Evolutionary conservation across 1,284 basidiomycete genomes (phyloP).

Genomic region (Leccinum fallax): DNA sequence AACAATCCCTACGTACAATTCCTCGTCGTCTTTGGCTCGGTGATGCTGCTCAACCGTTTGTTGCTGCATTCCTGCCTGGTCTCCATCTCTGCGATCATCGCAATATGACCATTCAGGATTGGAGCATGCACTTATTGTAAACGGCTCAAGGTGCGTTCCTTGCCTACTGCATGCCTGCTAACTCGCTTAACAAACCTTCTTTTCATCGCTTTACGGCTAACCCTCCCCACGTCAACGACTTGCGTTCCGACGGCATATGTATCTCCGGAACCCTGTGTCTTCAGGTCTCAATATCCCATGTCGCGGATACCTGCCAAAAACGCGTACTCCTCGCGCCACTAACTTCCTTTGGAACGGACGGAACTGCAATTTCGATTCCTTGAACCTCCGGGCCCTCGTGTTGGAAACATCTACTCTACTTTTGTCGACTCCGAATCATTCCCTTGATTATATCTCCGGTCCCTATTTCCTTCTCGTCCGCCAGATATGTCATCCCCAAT

Average conservation of each 20-base stretch:
- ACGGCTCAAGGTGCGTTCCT: conserved; percentile 70
- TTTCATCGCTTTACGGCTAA: conserved; percentile 10
- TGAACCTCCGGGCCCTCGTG: conserved; percentile 33
- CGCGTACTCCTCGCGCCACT: conserved; percentile 5
- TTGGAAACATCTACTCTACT: conserved; percentile 6
- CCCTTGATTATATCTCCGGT: neutral
- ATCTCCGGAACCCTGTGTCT: conserved; percentile 22
- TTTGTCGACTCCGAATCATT: conserved; percentile 8
- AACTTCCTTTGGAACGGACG: conserved; percentile 15
- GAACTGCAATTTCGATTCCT: conserved; percentile 30
- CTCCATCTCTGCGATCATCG: conserved; percentile 3
- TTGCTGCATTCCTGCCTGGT: conserved; percentile 9
- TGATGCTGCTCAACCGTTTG: conserved; percentile 8
- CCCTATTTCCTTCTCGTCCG: neutral
- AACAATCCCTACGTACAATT: neutral
- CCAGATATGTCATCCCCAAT: neutral
- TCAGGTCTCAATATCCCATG: conserved; percentile 12
- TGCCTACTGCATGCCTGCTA: neutral
- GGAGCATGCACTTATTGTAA: conserved; percentile 83
- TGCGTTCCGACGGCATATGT: conserved; percentile 17
- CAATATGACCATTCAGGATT: conserved; percentile 46
- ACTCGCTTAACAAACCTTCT: conserved; percentile 26
- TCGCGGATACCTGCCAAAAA: conserved; percentile 3
- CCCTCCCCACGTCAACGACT: conserved; percentile 1
- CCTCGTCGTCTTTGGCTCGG: conserved; percentile 18